Evolutionary conservation across 805 yeast genomes (phyloP).

Genomic region (Candida bentonensis): DNA sequence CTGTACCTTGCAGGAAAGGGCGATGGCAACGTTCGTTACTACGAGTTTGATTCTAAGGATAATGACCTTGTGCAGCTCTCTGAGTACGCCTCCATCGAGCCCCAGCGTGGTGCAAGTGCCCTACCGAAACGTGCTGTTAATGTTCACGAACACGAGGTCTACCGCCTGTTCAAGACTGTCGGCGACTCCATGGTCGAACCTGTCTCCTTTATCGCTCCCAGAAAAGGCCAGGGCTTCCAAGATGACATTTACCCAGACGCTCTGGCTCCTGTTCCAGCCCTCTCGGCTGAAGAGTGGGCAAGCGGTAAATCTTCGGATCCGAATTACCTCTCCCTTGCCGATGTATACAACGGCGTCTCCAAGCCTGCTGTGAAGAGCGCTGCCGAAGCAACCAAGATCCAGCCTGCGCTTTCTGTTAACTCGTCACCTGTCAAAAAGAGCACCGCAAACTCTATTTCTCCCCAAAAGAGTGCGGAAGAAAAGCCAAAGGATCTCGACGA

Average conservation of each 20-base stretch:
- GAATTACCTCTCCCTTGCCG: conserved; percentile 56
- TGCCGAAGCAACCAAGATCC: conserved; percentile 8
- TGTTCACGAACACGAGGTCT: conserved; percentile 71
- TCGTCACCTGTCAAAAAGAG: conserved; percentile 2
- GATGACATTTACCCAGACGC: conserved; percentile 87
- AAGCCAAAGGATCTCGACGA: neutral
- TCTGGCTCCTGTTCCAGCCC: conserved; percentile 66
- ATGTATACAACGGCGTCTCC: conserved; percentile 67
- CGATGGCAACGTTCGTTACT: conserved; percentile 94
- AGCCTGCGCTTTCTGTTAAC: neutral
- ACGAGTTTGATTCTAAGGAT: conserved; percentile 71
- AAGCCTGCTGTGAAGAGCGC: conserved; percentile 19
- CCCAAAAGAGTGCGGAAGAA: conserved; percentile 7
- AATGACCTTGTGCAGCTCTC: conserved; percentile 74
- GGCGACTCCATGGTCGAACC: conserved; percentile 81
- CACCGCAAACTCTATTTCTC: neutral
- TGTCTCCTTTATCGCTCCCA: conserved; percentile 81
- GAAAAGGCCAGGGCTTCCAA: conserved; percentile 87
- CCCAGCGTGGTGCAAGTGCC: conserved; percentile 92
- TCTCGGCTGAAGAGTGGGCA: conserved; percentile 67
- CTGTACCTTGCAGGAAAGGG: conserved; percentile 93
- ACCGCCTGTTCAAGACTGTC: conserved; percentile 74
- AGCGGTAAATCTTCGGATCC: conserved; percentile 73
- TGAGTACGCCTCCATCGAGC: conserved; percentile 79
- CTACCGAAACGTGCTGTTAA: conserved; percentile 75